Evolutionary conservation across 2,329 filamentous ascomycete species (phyloP).

Genomic region (Ascochyta rabiei): DNA sequence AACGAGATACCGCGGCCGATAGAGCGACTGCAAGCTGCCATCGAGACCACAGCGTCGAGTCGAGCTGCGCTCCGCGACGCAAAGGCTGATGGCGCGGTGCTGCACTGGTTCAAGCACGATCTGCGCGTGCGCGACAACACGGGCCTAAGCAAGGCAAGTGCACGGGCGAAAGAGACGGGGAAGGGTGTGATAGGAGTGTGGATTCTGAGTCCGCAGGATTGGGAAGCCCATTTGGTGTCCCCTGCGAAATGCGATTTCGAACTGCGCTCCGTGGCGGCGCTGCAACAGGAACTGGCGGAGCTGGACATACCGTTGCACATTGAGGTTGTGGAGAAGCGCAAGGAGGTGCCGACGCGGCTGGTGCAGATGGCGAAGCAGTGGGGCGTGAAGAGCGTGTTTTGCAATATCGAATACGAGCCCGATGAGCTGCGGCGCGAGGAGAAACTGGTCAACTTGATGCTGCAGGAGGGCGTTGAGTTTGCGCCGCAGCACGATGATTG

Average conservation of each 20-base stretch:
- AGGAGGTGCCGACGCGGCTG: conserved; percentile 65
- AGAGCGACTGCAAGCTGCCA: conserved; percentile 66
- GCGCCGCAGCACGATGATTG: conserved; percentile 81
- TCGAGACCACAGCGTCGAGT: conserved; percentile 63
- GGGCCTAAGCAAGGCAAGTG: conserved; percentile 68
- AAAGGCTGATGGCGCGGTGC: conserved; percentile 63
- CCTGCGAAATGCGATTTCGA: conserved; percentile 80
- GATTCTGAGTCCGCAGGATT: conserved; percentile 81
- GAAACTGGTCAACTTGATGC: conserved; percentile 64
- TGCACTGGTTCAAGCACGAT: conserved; percentile 93
- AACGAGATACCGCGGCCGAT: conserved; percentile 75
- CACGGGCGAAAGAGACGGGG: conserved; percentile 68
- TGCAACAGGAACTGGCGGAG: conserved; percentile 70
- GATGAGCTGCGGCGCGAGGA: conserved; percentile 84
- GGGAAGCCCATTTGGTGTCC: conserved; percentile 77
- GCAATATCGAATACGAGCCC: conserved; percentile 90
- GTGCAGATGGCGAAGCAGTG: conserved; percentile 71
- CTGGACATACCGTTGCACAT: conserved; percentile 80
- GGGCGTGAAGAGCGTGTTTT: conserved; percentile 76
- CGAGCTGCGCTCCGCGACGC: conserved; percentile 56
- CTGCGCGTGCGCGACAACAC: conserved; percentile 76
- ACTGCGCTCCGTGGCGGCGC: conserved; percentile 69
- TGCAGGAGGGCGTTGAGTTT: conserved; percentile 70
- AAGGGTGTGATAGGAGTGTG: conserved; percentile 79
- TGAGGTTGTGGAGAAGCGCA: conserved; percentile 72